A percentile compares a stretch with the other conserved stretches of the same genome.
These are phyloP conservation scores for Vitis hybrid DNA, from an alignment of 177 flowering plant genomes.

Conservation along the genomic window DNA sequence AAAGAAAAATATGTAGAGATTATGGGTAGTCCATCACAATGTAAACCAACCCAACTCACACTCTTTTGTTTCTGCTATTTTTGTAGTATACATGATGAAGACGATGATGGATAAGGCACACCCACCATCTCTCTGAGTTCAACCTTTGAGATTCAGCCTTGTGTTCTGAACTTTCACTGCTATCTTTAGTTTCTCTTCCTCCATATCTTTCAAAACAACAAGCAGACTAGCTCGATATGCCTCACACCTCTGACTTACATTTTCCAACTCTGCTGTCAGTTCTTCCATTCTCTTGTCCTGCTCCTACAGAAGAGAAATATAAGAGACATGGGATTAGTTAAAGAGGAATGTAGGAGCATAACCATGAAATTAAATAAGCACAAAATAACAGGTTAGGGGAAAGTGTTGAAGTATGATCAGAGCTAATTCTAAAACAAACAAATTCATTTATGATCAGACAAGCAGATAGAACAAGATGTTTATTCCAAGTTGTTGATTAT, in stretches of 20 bases:
- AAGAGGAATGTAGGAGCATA: no score
- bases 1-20: no score
- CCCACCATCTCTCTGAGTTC: not conserved
- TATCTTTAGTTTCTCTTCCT: constrained; percentile 29
- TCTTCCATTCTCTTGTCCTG: constrained; percentile 26
- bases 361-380: no score
- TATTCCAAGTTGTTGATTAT: no score
- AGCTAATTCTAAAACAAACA: no score
- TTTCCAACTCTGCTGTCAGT: constrained; percentile 24
- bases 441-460: no score
- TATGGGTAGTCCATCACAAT: no score
- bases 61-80: no score
- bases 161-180: constrained; percentile 26
- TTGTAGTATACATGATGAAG: not conserved
- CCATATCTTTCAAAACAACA: constrained; percentile 28
- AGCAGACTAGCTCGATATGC: constrained; percentile 26
- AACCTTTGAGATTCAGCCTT: constrained; percentile 16
- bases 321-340: not conserved
- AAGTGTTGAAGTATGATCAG: no score
- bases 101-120: not conserved
- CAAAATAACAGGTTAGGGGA: no score
- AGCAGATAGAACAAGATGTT: no score
- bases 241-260: constrained; percentile 24
- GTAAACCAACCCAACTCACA: no score
- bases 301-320: constrained; percentile 13